A percentile compares a stretch with the other conserved stretches of the same genome.
Evolutionary conservation across 1,139 yeast genomes (phyloP).

Genomic region (Insectozyma bohioensis): DNA sequence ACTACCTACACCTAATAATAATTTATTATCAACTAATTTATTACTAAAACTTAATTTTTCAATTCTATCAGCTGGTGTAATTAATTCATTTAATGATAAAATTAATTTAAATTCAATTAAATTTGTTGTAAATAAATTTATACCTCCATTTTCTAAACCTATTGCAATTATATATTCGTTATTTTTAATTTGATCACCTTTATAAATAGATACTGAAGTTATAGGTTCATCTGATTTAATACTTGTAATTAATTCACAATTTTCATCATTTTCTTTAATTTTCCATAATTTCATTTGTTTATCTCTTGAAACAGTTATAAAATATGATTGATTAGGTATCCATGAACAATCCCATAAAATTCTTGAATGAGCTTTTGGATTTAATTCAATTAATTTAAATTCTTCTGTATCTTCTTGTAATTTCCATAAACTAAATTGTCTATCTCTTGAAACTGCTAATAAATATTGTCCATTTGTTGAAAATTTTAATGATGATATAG

Average conservation of each 20-base stretch:
- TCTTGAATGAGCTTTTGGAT: constrained; percentile 79
- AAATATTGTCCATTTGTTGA: constrained; percentile 70
- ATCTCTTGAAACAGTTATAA: constrained; percentile 89
- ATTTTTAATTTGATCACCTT: constrained; percentile 10
- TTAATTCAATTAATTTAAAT: constrained; percentile 45
- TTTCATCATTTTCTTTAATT: constrained; percentile 19
- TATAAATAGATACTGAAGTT: constrained; percentile 67
- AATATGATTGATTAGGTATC: constrained; percentile 45
- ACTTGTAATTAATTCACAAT: constrained; percentile 27
- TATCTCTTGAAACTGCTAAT: constrained; percentile 85
- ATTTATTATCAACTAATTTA: constrained; percentile 16
- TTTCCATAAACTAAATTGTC: constrained; percentile 80
- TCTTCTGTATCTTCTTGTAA: constrained; percentile 39
- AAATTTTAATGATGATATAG: constrained; percentile 80
- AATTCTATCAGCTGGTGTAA: constrained; percentile 62
- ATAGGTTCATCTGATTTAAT: constrained; percentile 56
- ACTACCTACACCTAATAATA: constrained; percentile 63
- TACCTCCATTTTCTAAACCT: constrained; percentile 68
- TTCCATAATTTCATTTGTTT: constrained; percentile 75
- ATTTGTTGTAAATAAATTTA: constrained; percentile 27
- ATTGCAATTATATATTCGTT: constrained; percentile 47
- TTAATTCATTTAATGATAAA: constrained; percentile 28
- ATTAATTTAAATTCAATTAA: constrained; percentile 25
- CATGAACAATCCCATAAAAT: constrained; percentile 96
- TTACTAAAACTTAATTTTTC: constrained; percentile 59